Base-by-base conservation (phyloP, 208 protist species). In the Leishmania tarentolae region DNA sequence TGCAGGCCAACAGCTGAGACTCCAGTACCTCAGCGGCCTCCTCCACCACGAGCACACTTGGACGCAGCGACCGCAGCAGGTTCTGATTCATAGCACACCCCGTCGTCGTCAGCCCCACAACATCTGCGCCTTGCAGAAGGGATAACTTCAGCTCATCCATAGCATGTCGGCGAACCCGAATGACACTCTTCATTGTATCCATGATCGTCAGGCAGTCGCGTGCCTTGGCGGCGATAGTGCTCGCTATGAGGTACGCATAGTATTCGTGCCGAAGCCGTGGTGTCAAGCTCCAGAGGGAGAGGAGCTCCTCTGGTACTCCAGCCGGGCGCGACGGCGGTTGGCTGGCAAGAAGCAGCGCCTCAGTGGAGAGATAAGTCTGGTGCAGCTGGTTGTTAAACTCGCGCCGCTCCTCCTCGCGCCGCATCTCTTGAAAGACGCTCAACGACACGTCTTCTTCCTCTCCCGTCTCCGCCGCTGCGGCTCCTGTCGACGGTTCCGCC, bases 21-120 rank as follows among this genome's bases (percentile, higher is more conserved):
- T 99, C 96, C 9, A 98, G 86, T 52, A 99, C 94, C 82, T 99
- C 97, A 5, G 95, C 96, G 13, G 97, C 97, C 84, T 99, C 97
- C 84, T 99, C 97, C 42, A 98, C 93, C 28, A 99, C 85, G 47
- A 99, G 79, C 61, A 99, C 93, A 65, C 89, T 95, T 47, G 96
- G 90, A 3, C 87, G 84, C 13, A 98, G 85, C 0, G 89, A 93
- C 46, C 92, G 88, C 50, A 99, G 76, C n/a, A 99, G 78, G 66
- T 93, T 94, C 71, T 95, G 91, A 83, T 98, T 94, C 84, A 95
- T 97, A 8, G 97, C 95, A 56, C 94, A 98, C 37, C 96, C 96
- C 2, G 96, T 98, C 44, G 97, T 98, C 35, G 98, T 99, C 28
- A 97, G 84, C 66, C 96, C 98, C 70, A 99, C 91, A n/a, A 99